A percentile compares a stretch with the other conserved stretches of the same genome.
phyloP scores from a whole-genome alignment of 495 filamentous ascomycete species.

The Tuber indicum region DNA sequence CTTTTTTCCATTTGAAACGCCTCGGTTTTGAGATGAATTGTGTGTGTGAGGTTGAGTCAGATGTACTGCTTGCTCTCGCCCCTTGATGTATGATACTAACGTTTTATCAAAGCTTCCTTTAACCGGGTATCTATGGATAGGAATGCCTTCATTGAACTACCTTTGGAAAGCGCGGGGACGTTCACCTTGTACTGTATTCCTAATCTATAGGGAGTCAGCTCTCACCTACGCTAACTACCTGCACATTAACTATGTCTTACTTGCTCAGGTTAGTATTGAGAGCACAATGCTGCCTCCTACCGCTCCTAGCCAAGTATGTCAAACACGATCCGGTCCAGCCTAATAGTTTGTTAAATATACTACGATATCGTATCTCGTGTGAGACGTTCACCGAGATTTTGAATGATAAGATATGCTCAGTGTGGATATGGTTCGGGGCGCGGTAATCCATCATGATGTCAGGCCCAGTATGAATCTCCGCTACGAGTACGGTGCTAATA shows the following conservation, averaged over 20 bases:
- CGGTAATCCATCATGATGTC: not conserved
- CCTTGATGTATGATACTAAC: not conserved
- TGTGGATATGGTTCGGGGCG: not conserved
- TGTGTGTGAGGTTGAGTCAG: not conserved
- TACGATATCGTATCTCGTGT: not conserved
- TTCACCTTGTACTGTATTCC: not conserved
- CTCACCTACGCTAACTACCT: not conserved
- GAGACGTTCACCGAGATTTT: not conserved
- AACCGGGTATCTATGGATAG: not conserved
- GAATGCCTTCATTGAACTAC: not conserved
- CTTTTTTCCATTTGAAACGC: not conserved
- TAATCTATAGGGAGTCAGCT: not conserved
- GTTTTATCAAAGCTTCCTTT: not conserved
- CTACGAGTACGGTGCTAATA: not conserved
- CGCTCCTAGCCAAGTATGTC: not conserved
- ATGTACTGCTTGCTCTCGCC: not conserved
- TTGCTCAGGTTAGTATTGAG: not conserved
- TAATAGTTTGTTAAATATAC: not conserved
- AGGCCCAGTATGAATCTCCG: not conserved
- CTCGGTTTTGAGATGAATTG: not conserved
- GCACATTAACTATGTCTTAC: not conserved
- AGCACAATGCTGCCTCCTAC: not conserved
- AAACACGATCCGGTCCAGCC: not conserved
- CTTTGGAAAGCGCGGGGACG: not conserved
- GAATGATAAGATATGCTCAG: not conserved